Evolutionary conservation across 2,329 filamentous ascomycete genomes (phyloP).

Genomic region (Cladorrhinum sp.): DNA sequence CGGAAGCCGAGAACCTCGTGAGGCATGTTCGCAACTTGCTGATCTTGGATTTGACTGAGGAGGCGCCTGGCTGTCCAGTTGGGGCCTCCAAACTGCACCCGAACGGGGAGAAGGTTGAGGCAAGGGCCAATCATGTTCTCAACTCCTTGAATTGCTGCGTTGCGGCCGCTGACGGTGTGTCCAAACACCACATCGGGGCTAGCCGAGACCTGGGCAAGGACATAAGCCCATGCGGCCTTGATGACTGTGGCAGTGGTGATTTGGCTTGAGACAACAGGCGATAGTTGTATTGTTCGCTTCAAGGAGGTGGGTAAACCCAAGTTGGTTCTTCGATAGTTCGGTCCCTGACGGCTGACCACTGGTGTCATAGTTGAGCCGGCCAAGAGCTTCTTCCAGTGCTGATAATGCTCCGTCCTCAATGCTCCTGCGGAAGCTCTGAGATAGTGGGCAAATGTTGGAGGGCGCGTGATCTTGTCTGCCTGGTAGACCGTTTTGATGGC

Average conservation of each 20-base stretch:
- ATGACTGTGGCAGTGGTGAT: conserved; percentile 41
- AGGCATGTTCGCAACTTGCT: conserved; percentile 34
- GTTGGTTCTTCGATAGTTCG: conserved; percentile 10
- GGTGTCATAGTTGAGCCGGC: conserved; percentile 32
- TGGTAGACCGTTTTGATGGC: conserved; percentile 41
- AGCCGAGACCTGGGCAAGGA: conserved; percentile 37
- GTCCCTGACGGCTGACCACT: conserved; percentile 17
- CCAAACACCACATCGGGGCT: conserved; percentile 41
- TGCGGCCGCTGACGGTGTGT: conserved; percentile 40
- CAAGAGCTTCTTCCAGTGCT: conserved; percentile 46
- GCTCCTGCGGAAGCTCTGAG: conserved; percentile 24
- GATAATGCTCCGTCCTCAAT: conserved; percentile 31
- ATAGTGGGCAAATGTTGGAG: conserved; percentile 33
- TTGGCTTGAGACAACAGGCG: conserved; percentile 20
- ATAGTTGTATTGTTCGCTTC: conserved; percentile 20
- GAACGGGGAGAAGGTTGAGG: conserved; percentile 41
- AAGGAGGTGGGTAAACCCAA: conserved; percentile 23
- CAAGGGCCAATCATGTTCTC: conserved; percentile 40
- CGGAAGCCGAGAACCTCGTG: conserved; percentile 28
- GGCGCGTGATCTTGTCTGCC: conserved; percentile 27
- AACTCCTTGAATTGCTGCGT: conserved; percentile 34
- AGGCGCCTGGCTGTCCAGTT: conserved; percentile 37
- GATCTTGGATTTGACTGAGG: conserved; percentile 39
- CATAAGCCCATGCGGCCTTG: conserved; percentile 45
- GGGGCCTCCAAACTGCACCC: conserved; percentile 33